Conservation (phyloP, 441 rosid species). For the Melastoma candidum region DNA sequence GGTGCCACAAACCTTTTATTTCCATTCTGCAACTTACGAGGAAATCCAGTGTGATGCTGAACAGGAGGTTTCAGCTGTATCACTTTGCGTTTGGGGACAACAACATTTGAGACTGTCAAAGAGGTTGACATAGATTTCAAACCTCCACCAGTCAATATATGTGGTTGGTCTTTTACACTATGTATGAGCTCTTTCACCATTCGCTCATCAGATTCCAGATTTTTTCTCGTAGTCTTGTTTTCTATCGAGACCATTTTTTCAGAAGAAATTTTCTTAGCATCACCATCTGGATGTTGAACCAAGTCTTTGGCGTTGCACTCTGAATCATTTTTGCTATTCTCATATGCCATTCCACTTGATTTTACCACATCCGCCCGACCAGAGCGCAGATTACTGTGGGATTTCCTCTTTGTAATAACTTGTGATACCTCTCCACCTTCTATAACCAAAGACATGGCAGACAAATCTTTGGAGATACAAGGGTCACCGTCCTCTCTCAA, state of each 20-base stretch:
- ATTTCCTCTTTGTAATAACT: no score
- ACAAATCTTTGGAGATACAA: slow-evolving; percentile 28
- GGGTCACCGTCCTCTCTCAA: slow-evolving; percentile 25
- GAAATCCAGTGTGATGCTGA: slow-evolving; percentile 45
- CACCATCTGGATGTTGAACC: slow-evolving; percentile 25
- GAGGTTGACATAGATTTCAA: slow-evolving; percentile 29
- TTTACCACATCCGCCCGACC: slow-evolving; percentile 10
- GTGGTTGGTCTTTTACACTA: slow-evolving; percentile 37
- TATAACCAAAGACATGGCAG: slow-evolving; percentile 21
- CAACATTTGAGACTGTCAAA: slow-evolving; percentile 39
- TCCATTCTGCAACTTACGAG: slow-evolving; percentile 47
- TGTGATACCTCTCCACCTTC: background rate
- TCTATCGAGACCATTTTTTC: slow-evolving; percentile 23
- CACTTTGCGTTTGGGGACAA: slow-evolving; percentile 76
- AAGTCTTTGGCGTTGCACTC: slow-evolving; percentile 23
- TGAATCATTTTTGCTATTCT: slow-evolving; percentile 33
- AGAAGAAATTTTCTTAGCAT: slow-evolving; percentile 23
- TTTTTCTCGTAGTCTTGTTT: slow-evolving; percentile 23
- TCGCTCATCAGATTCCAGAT: slow-evolving; percentile 30
- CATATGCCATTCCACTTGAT: slow-evolving; percentile 26
- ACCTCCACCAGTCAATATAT: slow-evolving; percentile 44
- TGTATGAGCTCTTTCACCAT: slow-evolving; percentile 45
- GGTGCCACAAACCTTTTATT: slow-evolving; percentile 84
- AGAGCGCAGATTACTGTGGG: no score
- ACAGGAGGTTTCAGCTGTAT: slow-evolving; percentile 80